Base-by-base conservation (phyloP, 208 protist genomes). In the Leishmania guyanensis region DNA sequence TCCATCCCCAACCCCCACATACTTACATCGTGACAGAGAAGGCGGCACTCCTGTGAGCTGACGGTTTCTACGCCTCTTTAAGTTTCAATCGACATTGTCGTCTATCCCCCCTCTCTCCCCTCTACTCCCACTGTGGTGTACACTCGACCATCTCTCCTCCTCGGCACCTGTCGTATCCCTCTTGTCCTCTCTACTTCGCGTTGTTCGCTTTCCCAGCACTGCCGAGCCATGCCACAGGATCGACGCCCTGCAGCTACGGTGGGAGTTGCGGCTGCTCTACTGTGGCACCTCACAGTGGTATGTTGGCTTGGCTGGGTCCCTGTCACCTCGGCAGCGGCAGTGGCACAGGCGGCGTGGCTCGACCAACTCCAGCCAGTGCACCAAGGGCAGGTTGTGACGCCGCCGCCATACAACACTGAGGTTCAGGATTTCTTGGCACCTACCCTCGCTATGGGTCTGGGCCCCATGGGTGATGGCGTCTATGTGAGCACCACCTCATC, bases 351-450 rank as follows among this genome's bases (percentile, higher is more conserved):
- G n/a, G 48, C n/a, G 51, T 39, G 48, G 69, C 16, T 22, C 51
- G 39, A 20, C n/a, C 16, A 17, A 8, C n/a, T 64, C 3, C 20
- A 20, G 20, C 46, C 33, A 48, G 1, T 14, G 29, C 51, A 60
- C 2, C 8, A 22, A 3, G 77, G 75, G 36, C 64, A 73, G 43
- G 70, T 9, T 33, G 50, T 60, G 22, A 16, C 33, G 26, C 1
- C 62, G 6, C 43, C 36, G 46, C 82, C 77, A 43, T 79, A 79
- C 64, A 75, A 81, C 46, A 79, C 53, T 3, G 73, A 79, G 14
- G 77, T 81, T 77, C 82, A 85, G 68, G 62, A 79, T 36, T 62
- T 85, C 54, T 39, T 85, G 53, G 82, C 77, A 20, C 72, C 82
- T 16, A 39, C 65, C 26, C 17, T 85, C 20, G 82, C 77, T 8